These are phyloP conservation scores for Trypanosoma rangeli DNA, from an alignment of 208 protist species.

Conservation along the genomic window DNA sequence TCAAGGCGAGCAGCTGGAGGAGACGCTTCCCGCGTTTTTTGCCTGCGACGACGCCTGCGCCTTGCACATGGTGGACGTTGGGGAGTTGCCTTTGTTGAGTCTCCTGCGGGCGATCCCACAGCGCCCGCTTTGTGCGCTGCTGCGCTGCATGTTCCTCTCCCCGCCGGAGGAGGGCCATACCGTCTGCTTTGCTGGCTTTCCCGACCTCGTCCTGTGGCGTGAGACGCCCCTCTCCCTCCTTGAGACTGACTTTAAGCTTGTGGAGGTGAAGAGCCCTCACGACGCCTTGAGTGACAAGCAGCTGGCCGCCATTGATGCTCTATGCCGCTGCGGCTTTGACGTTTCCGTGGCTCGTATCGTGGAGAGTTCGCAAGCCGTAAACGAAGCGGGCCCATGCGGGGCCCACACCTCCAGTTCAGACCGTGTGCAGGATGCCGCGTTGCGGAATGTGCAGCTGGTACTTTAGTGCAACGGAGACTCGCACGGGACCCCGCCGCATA, in stretches of 20 bases:
- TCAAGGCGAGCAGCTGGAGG: neutral
- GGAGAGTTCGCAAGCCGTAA: constrained; percentile 41
- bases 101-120: constrained; percentile 54
- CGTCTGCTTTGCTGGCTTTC: constrained; percentile 68
- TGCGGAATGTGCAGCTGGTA: neutral
- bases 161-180: constrained; percentile 47
- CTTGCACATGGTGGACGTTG: constrained; percentile 33
- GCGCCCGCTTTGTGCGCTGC: constrained; percentile 48
- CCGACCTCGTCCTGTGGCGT: constrained; percentile 77
- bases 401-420: neutral
- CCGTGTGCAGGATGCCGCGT: neutral
- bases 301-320: constrained; percentile 59
- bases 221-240: neutral
- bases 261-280: constrained; percentile 81
- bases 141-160: constrained; percentile 56
- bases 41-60: neutral
- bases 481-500: neutral
- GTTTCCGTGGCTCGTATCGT: constrained; percentile 91
- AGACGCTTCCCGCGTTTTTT: constrained; percentile 2
- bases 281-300: constrained; percentile 74
- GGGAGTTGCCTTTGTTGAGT: constrained; percentile 51
- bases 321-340: constrained; percentile 69
- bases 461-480: neutral
- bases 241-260: constrained; percentile 43
- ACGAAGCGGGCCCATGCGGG: neutral